Conservation (phyloP, 2,329 filamentous ascomycete genomes). For the Claviceps spartinae region DNA sequence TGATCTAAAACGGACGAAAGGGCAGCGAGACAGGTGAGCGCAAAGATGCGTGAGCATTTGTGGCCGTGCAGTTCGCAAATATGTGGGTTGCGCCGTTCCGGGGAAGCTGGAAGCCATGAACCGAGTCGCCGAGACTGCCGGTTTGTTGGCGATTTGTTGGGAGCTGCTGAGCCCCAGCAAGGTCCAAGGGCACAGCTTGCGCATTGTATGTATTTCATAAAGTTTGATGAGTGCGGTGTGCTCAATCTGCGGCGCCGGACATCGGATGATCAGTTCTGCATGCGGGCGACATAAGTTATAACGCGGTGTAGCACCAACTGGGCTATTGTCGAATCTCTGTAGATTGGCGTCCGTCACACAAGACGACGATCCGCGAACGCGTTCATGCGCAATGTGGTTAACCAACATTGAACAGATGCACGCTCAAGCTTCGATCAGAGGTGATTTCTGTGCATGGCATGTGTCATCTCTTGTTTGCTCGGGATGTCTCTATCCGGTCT, state of each 20-base stretch:
- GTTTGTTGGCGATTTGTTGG: background rate
- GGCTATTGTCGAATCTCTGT: too few relatives aligned
- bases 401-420: too few relatives aligned
- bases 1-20: background rate
- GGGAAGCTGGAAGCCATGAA: background rate
- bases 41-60: background rate
- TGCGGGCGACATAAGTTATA: background rate
- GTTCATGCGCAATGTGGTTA: too few relatives aligned
- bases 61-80: background rate
- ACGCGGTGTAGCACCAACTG: too few relatives aligned
- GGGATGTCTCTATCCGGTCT: too few relatives aligned
- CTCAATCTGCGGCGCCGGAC: background rate
- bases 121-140: background rate
- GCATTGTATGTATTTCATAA: too few relatives aligned
- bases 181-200: too few relatives aligned
- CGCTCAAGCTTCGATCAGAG: too few relatives aligned
- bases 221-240: too few relatives aligned
- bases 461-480: background rate
- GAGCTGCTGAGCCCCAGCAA: background rate
- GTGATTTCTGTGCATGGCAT: background rate
- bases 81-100: background rate
- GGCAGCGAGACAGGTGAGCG: background rate
- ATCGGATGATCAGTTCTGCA: constrained; percentile 1
- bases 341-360: too few relatives aligned
- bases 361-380: too few relatives aligned